Base-by-base conservation (phyloP, 441 rosid species). In the Gossypium trilobum region DNA sequence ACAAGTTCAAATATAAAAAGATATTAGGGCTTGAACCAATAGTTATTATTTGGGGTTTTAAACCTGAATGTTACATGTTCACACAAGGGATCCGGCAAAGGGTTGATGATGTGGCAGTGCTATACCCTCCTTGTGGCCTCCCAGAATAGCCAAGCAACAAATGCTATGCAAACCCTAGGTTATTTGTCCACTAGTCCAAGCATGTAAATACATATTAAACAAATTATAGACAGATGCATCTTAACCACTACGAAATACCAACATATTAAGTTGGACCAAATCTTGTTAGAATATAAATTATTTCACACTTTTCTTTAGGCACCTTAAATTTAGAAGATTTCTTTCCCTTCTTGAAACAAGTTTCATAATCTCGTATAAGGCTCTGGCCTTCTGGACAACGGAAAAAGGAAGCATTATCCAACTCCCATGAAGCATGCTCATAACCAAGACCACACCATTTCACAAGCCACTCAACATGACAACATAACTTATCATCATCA, bases 391-490 rank as follows among this genome's bases (percentile, higher is more conserved):
- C 79, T 20, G 77, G 74, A 56, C 78, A 82, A 55, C 61, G 77
- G 61, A 85, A 61, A 74, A 85, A 78, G 16, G 82, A 68, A 60
- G 81, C 81, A 76, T 46, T 82, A 70, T 85, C 89, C 70, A 84
- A 77, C 76, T 88, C 93, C 90, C 93, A 88, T 1, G 90, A 81
- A 74, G 85, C 84, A 71, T 85, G 82, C 74, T 82, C 88, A 75
- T 88, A 88, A 73, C 73, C 84, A 78, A 86, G 92, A 73, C 90
- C 84, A 65, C 67, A 29, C 92, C 92, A 88, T 75, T 88, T 83
- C 61, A 88, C 90, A 76, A 88, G 89, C 90, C 92, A 88, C 73
- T 85, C 89, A 64, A 36, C 66, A 60, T 42, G 73, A 73, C 83
- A 79, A 44, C 59, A 73, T 22, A 31, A 31, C 75, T 66, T 56